Base-by-base conservation (phyloP, 495 filamentous ascomycete genomes). In the Cercophora newfieldiana region DNA sequence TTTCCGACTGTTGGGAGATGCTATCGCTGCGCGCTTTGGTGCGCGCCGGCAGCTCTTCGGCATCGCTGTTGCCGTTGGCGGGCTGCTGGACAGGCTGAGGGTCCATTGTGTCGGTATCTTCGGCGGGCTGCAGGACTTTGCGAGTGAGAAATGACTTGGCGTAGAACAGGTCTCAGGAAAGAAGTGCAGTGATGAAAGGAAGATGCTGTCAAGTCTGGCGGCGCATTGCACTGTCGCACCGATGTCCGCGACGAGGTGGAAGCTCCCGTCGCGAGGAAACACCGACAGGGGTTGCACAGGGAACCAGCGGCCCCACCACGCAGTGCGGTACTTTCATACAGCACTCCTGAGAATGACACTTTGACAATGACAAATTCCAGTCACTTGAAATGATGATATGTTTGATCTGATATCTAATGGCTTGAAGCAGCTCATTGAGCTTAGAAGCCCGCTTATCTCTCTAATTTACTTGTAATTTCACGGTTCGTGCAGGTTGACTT, bases 1-100 rank as follows among this genome's bases (percentile, higher is more conserved):
- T 73, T 29, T 87, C 84, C 12, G 88, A 89, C 51, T 83, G 81
- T 61, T 91, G 86, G 5, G 90, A 93, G 66, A 88, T 81, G 81
- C 87, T 89, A 56, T 84, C 74, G 57, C 70, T 79, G 62, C 81
- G 81, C 51, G 73, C 59, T 67, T 74, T 77, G 68, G 66, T 63
- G 29, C 50, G 69, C 63, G 65, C 26, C 19, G 62, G 61, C 48
- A 70, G 63, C 66, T 61, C 71, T 49, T 71, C 68, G 48, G 66
- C 71, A n/a, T 69, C 70, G 28, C 65, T 66, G 1, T 66, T 61
- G 7, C 67, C 64, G 53, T 60, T 70, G 12, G 66, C 62, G 26
- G 74, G 31, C 58, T 64, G 57, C 18, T 60, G 26, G 54, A 59
- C 47, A 7, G 73, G 49, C 12, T 70, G 61, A n/a, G 72, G 48